Evolutionary conservation across 257 asterid species (phyloP), one percentile per base, ranked within the genome.

Genomic region (Nemophila menziesii): DNA sequence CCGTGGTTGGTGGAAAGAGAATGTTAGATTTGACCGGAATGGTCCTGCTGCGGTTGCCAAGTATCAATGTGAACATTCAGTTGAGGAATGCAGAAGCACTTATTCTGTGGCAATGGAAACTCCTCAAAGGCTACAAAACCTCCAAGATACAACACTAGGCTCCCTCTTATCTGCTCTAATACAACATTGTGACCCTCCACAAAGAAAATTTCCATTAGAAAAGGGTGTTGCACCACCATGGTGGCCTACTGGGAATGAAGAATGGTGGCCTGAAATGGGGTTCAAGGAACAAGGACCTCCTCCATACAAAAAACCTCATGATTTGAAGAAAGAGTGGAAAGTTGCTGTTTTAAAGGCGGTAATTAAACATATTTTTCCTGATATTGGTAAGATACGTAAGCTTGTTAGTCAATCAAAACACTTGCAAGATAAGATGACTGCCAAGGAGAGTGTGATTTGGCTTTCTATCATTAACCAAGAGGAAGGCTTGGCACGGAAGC

Each of bases 1-100:
- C 2, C 74, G 86, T 0, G 74, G 74, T 0, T 72, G 86, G 86
- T 72, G 86, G 86, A 77, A 77, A 65, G 86, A 72, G 54, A 77
- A 64, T 38, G 86, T 77, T n/a, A 48, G 77, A 24, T 77, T 77
- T 18, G 81, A 77, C 29, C 39, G 74, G 18, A 77, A 77, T 8
- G 86, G 81, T 0, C 86, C 81, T 0, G 78, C 78, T 58, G 81
- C 86, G 0, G 64, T 77, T 3, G 44, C 70, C 11, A 72, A 66
- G 65, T 72, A 69, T 41, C 62, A 49, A 47, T 63, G 56, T 0
- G 86, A 77, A 53, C 60, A 67, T 29, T 51, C 61, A 0, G 24
- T 54, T 0, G 78, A 64, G 57, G 78, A 62, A 20, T 61, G 68
- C 1, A n/a, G n/a, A n/a, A 67, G 45, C 21, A 18, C 40, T 0